Evolutionary conservation across 306 rosid genomes (phyloP), one percentile per base, ranked within the genome.

Genomic region (Abrus precatorius): DNA sequence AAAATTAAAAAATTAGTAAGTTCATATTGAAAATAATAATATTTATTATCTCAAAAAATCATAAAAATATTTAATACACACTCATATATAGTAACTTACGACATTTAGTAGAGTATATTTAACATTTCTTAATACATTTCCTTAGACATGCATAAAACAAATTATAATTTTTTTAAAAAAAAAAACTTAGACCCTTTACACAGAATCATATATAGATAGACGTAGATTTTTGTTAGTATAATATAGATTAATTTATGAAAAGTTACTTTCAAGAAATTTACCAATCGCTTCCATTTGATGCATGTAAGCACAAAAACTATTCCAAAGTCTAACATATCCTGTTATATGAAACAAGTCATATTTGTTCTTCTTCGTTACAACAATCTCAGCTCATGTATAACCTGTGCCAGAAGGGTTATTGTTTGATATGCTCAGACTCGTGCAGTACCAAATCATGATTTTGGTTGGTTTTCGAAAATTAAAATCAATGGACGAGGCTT

Each of bases 181-280:
- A 20, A 20, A 20, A 20, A 20, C 20, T 20, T 20, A 20, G 20
- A 20, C 20, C 20, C 60, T 60, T 45, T 47, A 1, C 20, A 45
- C 47, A n/a, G 79, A 30, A 53, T 9, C 34, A 57, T 11, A 9
- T 10, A 54, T 14, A 55, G 11, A 38, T 38, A 53, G 20, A 8
- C 41, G 43, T 10, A 28, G 0, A 40, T 13, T 30, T 30, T 9
- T 48, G 20, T 69, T 40, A 3, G 73, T 67, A 28, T 69, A 10
- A 9, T 36, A n/a, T 10, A 61, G 9, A 53, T 66, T 13, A 57
- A 41, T 56, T 57, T 28, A 28, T 56, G 68, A 74, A 41, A 57
- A 40, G 53, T 56, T 27, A 28, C 43, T 57, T 57, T 12, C 73
- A 55, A 9, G 38, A 72, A 72, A 72, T 52, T 72, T 54, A 72